Evolutionary conservation across 106 monocot species (phyloP), one percentile per base, ranked within the genome.

Genomic region (Apostasia ramifera): DNA sequence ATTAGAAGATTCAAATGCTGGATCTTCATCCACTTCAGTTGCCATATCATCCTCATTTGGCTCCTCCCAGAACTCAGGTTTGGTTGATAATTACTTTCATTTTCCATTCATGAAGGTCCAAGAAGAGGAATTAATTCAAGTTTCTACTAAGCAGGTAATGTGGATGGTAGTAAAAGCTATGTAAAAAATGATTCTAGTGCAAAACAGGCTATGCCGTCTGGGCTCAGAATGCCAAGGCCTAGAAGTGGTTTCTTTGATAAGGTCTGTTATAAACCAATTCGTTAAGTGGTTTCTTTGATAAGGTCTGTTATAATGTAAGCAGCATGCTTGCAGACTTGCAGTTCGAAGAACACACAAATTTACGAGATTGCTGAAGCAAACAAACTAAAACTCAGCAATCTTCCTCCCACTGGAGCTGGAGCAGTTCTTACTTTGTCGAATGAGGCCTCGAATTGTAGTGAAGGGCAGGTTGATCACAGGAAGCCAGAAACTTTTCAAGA

Each of bases 181-280:
- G 40, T 45, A n/a, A 62, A 62, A 13, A 44, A n/a, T 62, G 62
- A 62, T 62, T 62, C 10, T 44, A 44, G 62, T 41, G 3, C 62
- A 45, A 62, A n/a, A 13, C 62, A 5, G 2, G 44, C 44, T 13
- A 13, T 10, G 5, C 62, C 62, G 43, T 62, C 62, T 5, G 62
- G 62, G 12, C 43, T 62, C 11, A 42, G 62, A 13, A 45, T 39
- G 42, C 62, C 62, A 44, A 62, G 62, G 44, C 62, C 62, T 12
- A 62, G 11, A 12, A n/a, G 10, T 62, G 62, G 62, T n/a, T 62
- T n/a, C 44, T 62, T 62, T 62, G 62, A 62, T 13, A 62, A 62
- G 62, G 62, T 62, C 26, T 26, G 26, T 26, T 26, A 26, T 26
- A 26, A 26, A 26, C 26, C 26, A 26, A 26, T 26, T 26, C 26